Evolutionary conservation across 2,329 filamentous ascomycete species (phyloP), one percentile per base, ranked within the genome.

Genomic region (Colletotrichum tofieldiae): DNA sequence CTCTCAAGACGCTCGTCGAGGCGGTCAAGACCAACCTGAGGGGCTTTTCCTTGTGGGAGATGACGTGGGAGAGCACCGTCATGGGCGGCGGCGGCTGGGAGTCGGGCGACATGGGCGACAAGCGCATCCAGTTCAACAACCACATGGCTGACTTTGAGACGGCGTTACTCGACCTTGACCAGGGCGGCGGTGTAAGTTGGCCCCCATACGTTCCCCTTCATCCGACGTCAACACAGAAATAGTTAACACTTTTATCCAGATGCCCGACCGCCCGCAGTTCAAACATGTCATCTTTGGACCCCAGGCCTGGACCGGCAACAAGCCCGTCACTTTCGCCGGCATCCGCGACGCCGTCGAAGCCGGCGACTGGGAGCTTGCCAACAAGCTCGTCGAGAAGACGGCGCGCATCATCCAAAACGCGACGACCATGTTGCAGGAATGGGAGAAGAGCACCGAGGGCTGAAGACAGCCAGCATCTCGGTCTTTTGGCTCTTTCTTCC

Each of bases 271-370:
- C 75, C 93, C 93, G 6, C 96, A 98, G 83, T 99, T 95, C 87
- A 98, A 97, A 82, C 96, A 98, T 82, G 89, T 97, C 78, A 84
- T 99, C 68, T 97, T 95, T 79, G 96, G 93, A 1, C 96, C 96
- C 0, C 90, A 94, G 78, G 85, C 90, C 3, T 95, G 94, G 92
- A 92, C 91, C 43, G 90, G 88, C 47, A 89, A 92, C 75, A 89
- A 93, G 32, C 64, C 65, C 49, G 74, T 79, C 72, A 69, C 72
- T 6, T 84, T 84, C 83, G 96, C 96, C 0, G 92, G 92, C n/a
- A 93, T 98, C 67, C 88, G 94, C 68, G 95, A 98, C 78, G 91
- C 93, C 11, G 86, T 98, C 51, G 90, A 93, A 73, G 88, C 86
- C 5, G 88, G 89, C 35, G 90, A 97, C 77, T 95, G 93, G 93